phyloP scores from a whole-genome alignment of 2,329 filamentous ascomycete genomes.

The Diaporthe sp. region DNA sequence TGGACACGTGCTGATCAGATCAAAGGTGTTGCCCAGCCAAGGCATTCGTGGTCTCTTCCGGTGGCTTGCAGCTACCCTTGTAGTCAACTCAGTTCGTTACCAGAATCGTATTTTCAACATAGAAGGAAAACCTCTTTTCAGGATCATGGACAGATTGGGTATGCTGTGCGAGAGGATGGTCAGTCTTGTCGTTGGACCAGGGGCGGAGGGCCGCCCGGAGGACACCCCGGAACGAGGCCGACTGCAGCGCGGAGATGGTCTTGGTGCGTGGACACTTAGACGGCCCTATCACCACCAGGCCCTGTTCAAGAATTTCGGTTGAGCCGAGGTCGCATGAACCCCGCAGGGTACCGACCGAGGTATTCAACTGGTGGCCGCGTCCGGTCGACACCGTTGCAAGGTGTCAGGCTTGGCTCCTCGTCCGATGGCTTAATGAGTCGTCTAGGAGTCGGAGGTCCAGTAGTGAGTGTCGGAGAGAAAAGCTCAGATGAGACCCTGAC shows the following conservation, averaged over 20 bases:
- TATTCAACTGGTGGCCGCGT: too few species aligned
- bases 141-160: background rate
- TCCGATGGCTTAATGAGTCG: background rate
- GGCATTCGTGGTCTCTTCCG: background rate
- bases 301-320: background rate
- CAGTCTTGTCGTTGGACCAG: background rate
- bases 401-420: slow-evolving; percentile 4
- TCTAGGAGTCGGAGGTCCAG: slow-evolving; percentile 6
- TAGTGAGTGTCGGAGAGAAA: slow-evolving; percentile 10
- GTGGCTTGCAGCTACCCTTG: background rate
- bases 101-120: background rate
- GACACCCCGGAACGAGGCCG: background rate
- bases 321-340: background rate
- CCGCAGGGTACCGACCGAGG: background rate
- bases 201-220: background rate
- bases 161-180: background rate
- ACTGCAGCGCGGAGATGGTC: background rate
- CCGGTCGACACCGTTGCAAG: background rate
- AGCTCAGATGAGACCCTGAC: slow-evolving; percentile 22
- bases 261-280: background rate
- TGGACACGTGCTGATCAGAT: background rate
- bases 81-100: background rate
- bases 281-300: background rate
- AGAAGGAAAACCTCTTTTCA: background rate
- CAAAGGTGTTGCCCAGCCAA: background rate